phyloP scores from a whole-genome alignment of 257 asterid species.

The Lycium ferocissimum region DNA sequence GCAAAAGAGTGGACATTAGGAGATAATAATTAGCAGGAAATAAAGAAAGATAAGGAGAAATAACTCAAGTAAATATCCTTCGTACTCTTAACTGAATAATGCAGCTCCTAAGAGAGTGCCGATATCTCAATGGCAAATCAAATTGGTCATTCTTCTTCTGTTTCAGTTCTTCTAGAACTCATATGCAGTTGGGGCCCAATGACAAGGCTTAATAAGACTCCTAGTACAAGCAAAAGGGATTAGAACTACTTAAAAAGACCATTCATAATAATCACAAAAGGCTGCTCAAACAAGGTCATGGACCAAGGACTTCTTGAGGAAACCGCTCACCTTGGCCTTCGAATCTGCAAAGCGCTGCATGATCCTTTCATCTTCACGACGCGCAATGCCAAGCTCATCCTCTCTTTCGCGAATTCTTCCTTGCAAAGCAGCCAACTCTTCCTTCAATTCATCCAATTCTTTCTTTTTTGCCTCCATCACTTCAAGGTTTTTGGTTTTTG shows the following conservation, averaged over 20 bases:
- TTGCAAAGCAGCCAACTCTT: conserved; percentile 11
- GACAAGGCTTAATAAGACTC: background rate
- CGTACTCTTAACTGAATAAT: background rate
- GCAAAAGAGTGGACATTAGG: background rate
- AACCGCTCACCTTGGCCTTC: background rate
- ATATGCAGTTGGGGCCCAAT: background rate
- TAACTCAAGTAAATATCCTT: background rate
- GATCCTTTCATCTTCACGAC: background rate
- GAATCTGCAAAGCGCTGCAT: background rate
- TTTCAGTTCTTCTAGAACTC: background rate
- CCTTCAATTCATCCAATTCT: conserved; percentile 12
- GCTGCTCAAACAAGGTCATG: conserved; percentile 17
- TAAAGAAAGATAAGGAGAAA: background rate
- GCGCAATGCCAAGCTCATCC: background rate
- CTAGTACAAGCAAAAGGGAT: background rate
- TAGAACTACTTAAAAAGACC: background rate
- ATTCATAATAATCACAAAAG: background rate
- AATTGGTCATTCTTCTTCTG: background rate
- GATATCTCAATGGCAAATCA: background rate
- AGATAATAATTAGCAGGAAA: background rate
- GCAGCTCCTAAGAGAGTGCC: background rate
- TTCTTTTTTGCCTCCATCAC: background rate
- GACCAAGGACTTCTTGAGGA: conserved; percentile 5
- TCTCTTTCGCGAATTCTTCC: background rate
- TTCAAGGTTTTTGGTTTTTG: background rate